Percentiles rank a stretch among this genome's conserved stretches.
These are phyloP conservation scores for Auricularia sp. DNA, from an alignment of 768 basidiomycete genomes.

Conservation along the genomic window DNA sequence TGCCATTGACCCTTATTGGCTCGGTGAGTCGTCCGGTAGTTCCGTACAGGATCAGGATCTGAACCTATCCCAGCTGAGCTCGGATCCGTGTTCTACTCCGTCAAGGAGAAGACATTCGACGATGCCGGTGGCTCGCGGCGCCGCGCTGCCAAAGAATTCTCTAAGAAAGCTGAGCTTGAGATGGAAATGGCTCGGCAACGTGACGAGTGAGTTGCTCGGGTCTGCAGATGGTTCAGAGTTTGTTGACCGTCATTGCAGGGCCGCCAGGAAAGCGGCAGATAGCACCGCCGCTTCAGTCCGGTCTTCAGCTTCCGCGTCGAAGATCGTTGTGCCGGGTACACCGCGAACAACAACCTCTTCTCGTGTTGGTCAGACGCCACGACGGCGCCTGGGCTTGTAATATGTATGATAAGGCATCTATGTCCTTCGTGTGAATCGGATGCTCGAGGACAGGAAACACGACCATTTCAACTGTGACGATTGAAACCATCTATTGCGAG, in stretches of 20 bases:
- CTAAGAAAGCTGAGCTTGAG: conserved; percentile 83
- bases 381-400: conserved; percentile 60
- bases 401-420: no score
- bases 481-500: no score
- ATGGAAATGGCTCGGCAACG: conserved; percentile 80
- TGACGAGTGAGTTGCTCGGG: conserved; percentile 44
- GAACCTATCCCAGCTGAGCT: conserved; percentile 56
- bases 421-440: no score
- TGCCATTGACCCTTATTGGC: conserved; percentile 93
- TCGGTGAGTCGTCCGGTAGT: conserved; percentile 43
- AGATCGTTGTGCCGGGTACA: conserved; percentile 72
- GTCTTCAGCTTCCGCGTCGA: conserved; percentile 35
- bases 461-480: no score
- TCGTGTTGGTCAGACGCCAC: conserved; percentile 65
- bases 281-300: conserved; percentile 44
- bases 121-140: conserved; percentile 62
- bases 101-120: conserved; percentile 96
- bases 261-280: conserved; percentile 52
- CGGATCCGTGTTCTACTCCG: conserved; percentile 94
- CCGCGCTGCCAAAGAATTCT: conserved; percentile 81
- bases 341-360: conserved; percentile 45
- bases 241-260: conserved; percentile 25
- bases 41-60: conserved; percentile 7
- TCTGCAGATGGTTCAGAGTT: neutral
- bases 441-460: no score